phyloP scores from a whole-genome alignment of 331 rosid genomes.

The Malus hybrid region DNA sequence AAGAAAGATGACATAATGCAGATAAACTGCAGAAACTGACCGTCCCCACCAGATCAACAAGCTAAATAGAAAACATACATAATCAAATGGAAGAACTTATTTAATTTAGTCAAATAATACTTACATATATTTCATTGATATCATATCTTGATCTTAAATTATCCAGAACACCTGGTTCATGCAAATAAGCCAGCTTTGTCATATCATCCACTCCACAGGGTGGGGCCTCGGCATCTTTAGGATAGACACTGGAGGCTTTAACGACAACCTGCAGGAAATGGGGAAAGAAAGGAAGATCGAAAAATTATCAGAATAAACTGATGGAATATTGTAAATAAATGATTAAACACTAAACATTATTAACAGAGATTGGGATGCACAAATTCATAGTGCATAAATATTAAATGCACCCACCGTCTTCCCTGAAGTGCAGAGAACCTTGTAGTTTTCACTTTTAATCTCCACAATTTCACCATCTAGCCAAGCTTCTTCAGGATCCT shows the following conservation, averaged over 20 bases:
- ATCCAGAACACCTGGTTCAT: slow-evolving; percentile 95
- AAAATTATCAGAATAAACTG: no score
- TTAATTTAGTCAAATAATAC: slow-evolving; percentile 22
- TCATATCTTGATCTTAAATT: slow-evolving; percentile 93
- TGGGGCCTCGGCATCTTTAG: slow-evolving; percentile 93
- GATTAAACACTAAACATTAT: background rate
- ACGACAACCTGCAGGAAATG: slow-evolving; percentile 28
- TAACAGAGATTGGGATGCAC: background rate
- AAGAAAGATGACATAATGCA: no score
- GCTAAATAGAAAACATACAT: no score
- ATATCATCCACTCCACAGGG: slow-evolving; percentile 99
- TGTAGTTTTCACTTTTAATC: slow-evolving; percentile 63
- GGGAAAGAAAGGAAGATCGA: background rate
- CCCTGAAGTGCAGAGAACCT: slow-evolving; percentile 88
- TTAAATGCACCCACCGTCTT: slow-evolving; percentile 54
- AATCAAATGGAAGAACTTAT: background rate
- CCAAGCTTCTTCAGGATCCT: slow-evolving; percentile 85
- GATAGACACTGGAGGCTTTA: slow-evolving; percentile 52
- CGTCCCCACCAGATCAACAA: no score
- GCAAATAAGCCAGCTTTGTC: slow-evolving; percentile 97
- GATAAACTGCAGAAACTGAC: no score
- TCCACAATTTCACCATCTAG: slow-evolving; percentile 82
- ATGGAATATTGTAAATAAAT: no score
- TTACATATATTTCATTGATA: slow-evolving; percentile 92
- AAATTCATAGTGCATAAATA: background rate